These are phyloP conservation scores for Candida tammaniensis DNA, from an alignment of 805 yeast species.

Conservation along the genomic window DNA sequence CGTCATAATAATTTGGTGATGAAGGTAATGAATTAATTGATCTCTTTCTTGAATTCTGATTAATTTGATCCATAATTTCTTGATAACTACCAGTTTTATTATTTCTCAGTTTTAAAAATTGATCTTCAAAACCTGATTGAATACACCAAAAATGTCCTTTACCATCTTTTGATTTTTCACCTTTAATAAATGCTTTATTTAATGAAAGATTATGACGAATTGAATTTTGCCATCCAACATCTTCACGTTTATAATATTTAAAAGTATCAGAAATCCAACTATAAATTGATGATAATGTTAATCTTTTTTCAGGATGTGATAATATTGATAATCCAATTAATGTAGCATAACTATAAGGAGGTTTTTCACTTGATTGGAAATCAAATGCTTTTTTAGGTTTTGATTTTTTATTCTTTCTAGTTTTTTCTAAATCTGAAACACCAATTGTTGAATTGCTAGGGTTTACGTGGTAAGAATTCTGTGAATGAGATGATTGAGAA, in stretches of 20 bases:
- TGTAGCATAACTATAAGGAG: slow-evolving; percentile 93
- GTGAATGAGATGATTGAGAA: neutral
- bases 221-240: slow-evolving; percentile 97
- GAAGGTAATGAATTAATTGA: slow-evolving; percentile 28
- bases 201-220: slow-evolving; percentile 92
- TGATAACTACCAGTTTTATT: slow-evolving; percentile 44
- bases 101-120: slow-evolving; percentile 65
- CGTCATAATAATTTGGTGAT: slow-evolving; percentile 24
- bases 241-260: slow-evolving; percentile 75
- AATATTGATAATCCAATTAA: slow-evolving; percentile 90
- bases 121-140: slow-evolving; percentile 76
- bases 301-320: slow-evolving; percentile 56
- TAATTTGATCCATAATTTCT: slow-evolving; percentile 43
- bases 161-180: slow-evolving; percentile 87
- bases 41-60: slow-evolving; percentile 9
- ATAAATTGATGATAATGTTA: slow-evolving; percentile 67
- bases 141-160: slow-evolving; percentile 94
- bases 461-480: neutral
- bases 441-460: slow-evolving; percentile 4
- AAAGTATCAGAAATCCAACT: slow-evolving; percentile 89
- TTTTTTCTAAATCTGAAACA: slow-evolving; percentile 4
- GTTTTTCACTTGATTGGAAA: slow-evolving; percentile 64
- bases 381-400: slow-evolving; percentile 36
- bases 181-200: slow-evolving; percentile 88
- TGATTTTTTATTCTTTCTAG: slow-evolving; percentile 17